phyloP scores from a whole-genome alignment of 495 filamentous ascomycete genomes.

The Aspergillus nidulans region DNA sequence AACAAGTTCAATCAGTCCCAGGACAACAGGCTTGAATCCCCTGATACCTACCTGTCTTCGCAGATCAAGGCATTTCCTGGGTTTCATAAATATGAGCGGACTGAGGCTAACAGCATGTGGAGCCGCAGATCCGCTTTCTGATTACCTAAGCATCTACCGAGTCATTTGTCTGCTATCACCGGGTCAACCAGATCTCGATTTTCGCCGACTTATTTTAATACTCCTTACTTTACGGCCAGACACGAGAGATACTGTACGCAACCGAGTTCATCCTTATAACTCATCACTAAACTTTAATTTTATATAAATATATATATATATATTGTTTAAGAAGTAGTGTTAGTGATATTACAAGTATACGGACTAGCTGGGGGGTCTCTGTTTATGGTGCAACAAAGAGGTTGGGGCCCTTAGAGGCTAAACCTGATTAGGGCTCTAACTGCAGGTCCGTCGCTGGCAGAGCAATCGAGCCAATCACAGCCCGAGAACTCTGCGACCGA shows the following conservation, averaged over 20 bases:
- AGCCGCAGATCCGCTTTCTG: slow-evolving; percentile 11
- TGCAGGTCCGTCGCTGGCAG: slow-evolving; percentile 15
- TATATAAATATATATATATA: too few relatives aligned
- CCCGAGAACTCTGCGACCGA: slow-evolving; percentile 1
- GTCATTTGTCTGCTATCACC: slow-evolving; percentile 18
- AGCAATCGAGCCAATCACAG: slow-evolving; percentile 8
- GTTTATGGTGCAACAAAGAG: background rate
- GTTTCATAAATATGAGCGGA: background rate
- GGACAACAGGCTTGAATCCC: background rate
- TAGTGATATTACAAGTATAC: too few relatives aligned
- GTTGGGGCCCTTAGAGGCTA: background rate
- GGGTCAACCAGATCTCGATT: slow-evolving; percentile 17
- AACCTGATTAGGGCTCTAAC: slow-evolving; percentile 2
- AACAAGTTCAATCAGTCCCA: background rate
- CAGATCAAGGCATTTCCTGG: slow-evolving; percentile 6
- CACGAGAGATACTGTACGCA: background rate
- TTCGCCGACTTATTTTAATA: background rate
- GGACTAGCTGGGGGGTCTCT: too few relatives aligned
- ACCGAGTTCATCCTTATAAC: too few relatives aligned
- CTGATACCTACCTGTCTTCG: background rate
- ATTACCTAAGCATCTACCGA: slow-evolving; percentile 23
- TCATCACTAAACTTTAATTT: background rate
- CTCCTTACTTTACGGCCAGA: background rate
- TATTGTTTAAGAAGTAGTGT: too few relatives aligned
- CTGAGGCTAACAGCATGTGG: slow-evolving; percentile 7